Base-by-base conservation (phyloP, 1,284 basidiomycete genomes). In the Termitomyces sp. region DNA sequence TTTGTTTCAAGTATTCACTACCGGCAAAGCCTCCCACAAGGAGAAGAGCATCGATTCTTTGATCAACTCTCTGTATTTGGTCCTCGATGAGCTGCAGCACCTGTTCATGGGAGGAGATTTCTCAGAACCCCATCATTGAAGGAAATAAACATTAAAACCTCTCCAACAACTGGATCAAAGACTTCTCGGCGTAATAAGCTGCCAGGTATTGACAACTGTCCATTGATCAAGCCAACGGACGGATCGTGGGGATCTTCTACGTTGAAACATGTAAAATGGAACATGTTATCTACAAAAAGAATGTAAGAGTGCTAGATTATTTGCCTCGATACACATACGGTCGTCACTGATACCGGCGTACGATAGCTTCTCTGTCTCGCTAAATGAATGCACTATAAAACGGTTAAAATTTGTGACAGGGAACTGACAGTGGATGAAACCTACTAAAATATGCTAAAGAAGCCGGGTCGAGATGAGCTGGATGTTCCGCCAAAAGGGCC, bases 1-100 rank as follows among this genome's bases (percentile, higher is more conserved):
- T 79, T 63, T 81, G 78, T 69, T 87, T 90, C 56, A 91, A 72
- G 68, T 92, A 91, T 65, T 88, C 84, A 67, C 87, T 88, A 10
- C 85, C 88, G 43, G 89, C 86, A 68, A 92, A 92, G 52, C 90
- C 90, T 70, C 90, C 90, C 63, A 92, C 90, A 62, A 92, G 81
- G 60, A 92, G 79, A 36, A 92, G 70, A 15, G 88, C 88, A 73
- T 92, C 82, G 63, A 91, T 81, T 38, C 73, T 75, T 63, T 85
- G 83, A 62, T 84, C 78, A 49, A 84, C 77, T 64, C 76, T 79
- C 59, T 71, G 72, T 39, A 84, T 74, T 69, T 92, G 90, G 24
- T 84, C 82, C 61, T 90, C 85, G 62, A 92, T 82, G 62, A 92
- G 77, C 19, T 81, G 76, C 30, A 92, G 69, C 24, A 90, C 89